Base-by-base conservation (phyloP, 192 early-diverging fungal genomes). In the Funneliformis geosporum region DNA sequence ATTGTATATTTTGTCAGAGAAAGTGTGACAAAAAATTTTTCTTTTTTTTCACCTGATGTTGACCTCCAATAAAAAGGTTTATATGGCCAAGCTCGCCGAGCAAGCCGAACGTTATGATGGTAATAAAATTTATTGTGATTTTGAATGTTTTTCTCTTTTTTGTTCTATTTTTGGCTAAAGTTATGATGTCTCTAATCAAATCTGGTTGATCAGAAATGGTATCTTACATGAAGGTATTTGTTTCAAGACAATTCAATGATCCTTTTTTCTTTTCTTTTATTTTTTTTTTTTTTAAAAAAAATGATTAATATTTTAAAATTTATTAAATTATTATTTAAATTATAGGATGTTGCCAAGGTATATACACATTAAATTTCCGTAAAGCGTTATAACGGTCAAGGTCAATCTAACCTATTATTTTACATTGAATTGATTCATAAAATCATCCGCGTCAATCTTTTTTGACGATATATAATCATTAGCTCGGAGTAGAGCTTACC, bases 31-130 rank as follows among this genome's bases (percentile, higher is more conserved):
- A 72, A 65, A 76, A 65, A 64, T 76, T 76, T 4, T 65, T 66
- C 47, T 76, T 62, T 61, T 75, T 72, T 61, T 75, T 72, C n/a
- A 64, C 16, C 79, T 47, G 44, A 40, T 50, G 59, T 43, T 70
- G 85, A 76, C 84, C 44, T 85, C 88, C 80, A 90, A 91, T 80
- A 92, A 95, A 85, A 91, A 93, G 86, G 97, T 96, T 79, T 98
- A 97, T 92, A 96, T 96, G 95, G 96, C 96, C 89, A 97, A 97
- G 92, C 93, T 98, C 83, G 93, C 96, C 82, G 97, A 98, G 88
- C 97, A 98, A 87, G 95, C 95, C 72, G 96, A 97, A 88, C 90
- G 96, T 79, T 97, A 97, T 85, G 95, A 96, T 82, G 95, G 95
- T 95, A 90, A 82, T 25, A 5, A 33, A 33, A 16, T 67, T 27